phyloP scores from a whole-genome alignment of 106 monocot species.

The Gastrodia elata region DNA sequence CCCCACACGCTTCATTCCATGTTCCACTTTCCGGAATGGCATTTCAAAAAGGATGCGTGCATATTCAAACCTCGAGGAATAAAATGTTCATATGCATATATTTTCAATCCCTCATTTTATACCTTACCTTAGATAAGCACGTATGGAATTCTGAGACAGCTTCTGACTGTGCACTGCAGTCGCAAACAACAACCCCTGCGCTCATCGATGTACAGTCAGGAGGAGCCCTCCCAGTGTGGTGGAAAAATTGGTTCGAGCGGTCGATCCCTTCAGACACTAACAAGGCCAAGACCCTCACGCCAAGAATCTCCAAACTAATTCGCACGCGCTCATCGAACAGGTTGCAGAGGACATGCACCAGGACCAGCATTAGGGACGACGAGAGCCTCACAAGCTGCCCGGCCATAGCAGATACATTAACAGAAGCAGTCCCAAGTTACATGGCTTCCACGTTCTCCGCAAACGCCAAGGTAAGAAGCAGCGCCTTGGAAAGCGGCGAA shows the following conservation, averaged over 20 bases:
- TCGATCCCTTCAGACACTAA: conserved; percentile 11
- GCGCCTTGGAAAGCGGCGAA: not conserved
- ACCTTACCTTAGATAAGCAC: not conserved
- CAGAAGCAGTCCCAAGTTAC: conserved; percentile 42
- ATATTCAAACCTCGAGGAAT: no score
- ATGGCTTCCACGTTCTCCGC: conserved; percentile 77
- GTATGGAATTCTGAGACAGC: not conserved
- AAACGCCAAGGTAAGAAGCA: conserved; percentile 47
- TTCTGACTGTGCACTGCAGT: conserved; percentile 13
- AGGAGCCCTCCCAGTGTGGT: conserved; percentile 43
- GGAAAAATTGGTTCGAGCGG: conserved; percentile 45
- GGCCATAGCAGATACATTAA: conserved; percentile 13
- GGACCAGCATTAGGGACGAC: conserved; percentile 27
- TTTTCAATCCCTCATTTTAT: no score
- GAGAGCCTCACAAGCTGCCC: conserved; percentile 90
- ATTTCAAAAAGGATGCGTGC: no score
- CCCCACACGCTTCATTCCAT: not conserved
- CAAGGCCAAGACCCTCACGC: conserved; percentile 9
- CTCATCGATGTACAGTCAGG: conserved; percentile 24
- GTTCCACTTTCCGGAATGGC: not conserved
- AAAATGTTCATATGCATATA: no score
- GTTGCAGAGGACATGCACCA: not conserved
- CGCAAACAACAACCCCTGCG: conserved; percentile 35
- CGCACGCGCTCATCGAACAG: conserved; percentile 7
- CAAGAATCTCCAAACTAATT: not conserved